Evolutionary conservation across 108 stramenopile genomes (phyloP).

Genomic region (Nitzschia putrida): DNA sequence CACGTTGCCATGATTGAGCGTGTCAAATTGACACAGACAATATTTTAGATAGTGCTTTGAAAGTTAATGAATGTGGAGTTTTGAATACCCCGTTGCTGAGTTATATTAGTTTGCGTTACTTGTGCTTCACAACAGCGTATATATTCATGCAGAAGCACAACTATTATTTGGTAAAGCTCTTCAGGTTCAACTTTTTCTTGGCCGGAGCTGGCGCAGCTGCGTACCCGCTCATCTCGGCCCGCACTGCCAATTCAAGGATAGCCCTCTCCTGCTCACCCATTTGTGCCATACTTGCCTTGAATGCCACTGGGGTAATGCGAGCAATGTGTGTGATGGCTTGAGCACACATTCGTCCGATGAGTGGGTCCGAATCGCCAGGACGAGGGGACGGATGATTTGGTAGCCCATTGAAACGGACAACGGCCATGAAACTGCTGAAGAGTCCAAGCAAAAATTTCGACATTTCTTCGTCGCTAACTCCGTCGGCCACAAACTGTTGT

Average conservation of each 20-base stretch:
- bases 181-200: conserved; percentile 73
- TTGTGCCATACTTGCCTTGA: conserved; percentile 65
- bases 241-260: conserved; percentile 75
- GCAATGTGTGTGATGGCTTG: conserved; percentile 73
- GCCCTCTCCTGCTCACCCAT: conserved; percentile 57
- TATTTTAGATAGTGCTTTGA: too few species aligned
- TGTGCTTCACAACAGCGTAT: too few species aligned
- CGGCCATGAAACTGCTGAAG: conserved; percentile 58
- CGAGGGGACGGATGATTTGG: conserved; percentile 67
- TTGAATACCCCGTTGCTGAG: too few species aligned
- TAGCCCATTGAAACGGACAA: conserved; percentile 77
- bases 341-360: conserved; percentile 75
- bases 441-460: conserved; percentile 55
- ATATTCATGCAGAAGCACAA: too few species aligned
- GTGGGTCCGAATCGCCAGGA: conserved; percentile 42
- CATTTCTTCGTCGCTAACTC: conserved; percentile 39
- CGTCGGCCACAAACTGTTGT: conserved; percentile 56
- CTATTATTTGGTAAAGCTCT: conserved; percentile 64
- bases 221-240: conserved; percentile 88
- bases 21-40: too few species aligned
- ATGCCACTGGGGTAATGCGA: conserved; percentile 61
- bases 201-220: conserved; percentile 38
- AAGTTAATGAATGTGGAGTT: too few species aligned
- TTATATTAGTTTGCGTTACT: too few species aligned
- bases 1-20: not conserved